Base-by-base conservation (phyloP, 208 protist genomes). In the Leishmania tarentolae region DNA sequence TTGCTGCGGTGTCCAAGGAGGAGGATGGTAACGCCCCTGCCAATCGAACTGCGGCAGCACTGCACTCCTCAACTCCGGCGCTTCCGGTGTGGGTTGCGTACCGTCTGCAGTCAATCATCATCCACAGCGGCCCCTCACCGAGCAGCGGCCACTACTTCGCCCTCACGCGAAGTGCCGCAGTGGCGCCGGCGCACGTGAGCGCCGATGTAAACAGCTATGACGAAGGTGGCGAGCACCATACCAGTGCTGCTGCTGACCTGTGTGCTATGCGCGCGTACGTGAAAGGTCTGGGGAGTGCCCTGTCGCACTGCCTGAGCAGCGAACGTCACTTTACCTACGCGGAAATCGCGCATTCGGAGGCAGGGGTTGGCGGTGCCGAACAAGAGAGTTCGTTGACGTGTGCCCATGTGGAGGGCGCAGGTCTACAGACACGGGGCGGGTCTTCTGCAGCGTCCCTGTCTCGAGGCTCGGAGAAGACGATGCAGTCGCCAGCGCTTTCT, bases 101-200 rank as follows among this genome's bases (percentile, higher is more conserved):
- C 63, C 81, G 85, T 28, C 87, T 96, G 28, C 80, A 74, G 44
- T 83, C 84, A 1, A 86, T 96, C 31, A 81, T 96, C 44, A 77
- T 96, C 19, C 92, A 96, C 84, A 96, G 89, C 79, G 92, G 92
- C 42, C 68, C 80, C n/a, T 91, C 86, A 19, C 88, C 87, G 15
- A 84, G 76, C 68, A 92, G 87, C 68, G 92, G 92, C 21, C 90
- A 94, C 68, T 96, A 96, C 80, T 96, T 91, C 70, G 87, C 84
- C 11, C 37, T 96, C 24, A 65, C 47, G 11, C 53, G 80, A 42
- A 9, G 50, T 44, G 31, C 3, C 11, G 40, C 42, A 73, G 73
- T 35, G 47, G 50, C 61, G 17, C 11, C 46, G 44, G 56, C 50
- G 35, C 17, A 21, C 2, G 63, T 42, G 19, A 46, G 78, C 42